phyloP scores from a whole-genome alignment of 768 basidiomycete species.

The Piloderma croceum region DNA sequence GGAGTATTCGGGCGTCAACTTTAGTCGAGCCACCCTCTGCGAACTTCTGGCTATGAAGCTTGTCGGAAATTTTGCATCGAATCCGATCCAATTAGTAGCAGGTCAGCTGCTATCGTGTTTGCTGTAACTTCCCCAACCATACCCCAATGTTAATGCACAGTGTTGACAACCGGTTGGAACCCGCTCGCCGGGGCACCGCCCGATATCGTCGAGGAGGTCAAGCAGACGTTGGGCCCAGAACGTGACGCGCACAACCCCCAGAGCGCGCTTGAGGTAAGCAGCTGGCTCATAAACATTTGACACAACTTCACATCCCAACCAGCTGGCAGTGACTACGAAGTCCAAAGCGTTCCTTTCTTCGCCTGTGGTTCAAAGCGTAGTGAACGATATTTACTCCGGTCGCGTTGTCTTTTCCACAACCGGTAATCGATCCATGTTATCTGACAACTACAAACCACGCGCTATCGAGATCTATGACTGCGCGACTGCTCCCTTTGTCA shows the following conservation, averaged over 20 bases:
- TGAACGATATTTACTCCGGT: slow-evolving; percentile 85
- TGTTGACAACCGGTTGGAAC: slow-evolving; percentile 79
- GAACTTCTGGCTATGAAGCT: slow-evolving; percentile 89
- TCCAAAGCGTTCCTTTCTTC: slow-evolving; percentile 81
- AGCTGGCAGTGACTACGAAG: slow-evolving; percentile 83
- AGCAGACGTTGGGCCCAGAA: slow-evolving; percentile 48
- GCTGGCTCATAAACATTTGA: slow-evolving; percentile 1
- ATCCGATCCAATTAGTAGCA: slow-evolving; percentile 60
- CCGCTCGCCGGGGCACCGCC: slow-evolving; percentile 72
- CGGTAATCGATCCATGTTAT: slow-evolving; percentile 67
- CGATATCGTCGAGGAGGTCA: slow-evolving; percentile 65
- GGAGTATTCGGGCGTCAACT: slow-evolving; percentile 71
- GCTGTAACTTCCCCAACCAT: neutral
- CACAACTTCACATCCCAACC: neutral
- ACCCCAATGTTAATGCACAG: slow-evolving; percentile 38
- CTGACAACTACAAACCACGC: slow-evolving; percentile 83
- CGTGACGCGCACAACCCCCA: slow-evolving; percentile 63
- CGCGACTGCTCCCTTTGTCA: slow-evolving; percentile 62
- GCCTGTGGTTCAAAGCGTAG: slow-evolving; percentile 79
- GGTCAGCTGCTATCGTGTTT: neutral
- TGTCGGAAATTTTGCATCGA: slow-evolving; percentile 64
- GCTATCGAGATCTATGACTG: slow-evolving; percentile 70
- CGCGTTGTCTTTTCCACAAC: slow-evolving; percentile 61
- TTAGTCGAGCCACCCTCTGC: slow-evolving; percentile 68
- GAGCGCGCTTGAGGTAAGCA: slow-evolving; percentile 79